Base-by-base conservation (phyloP, 163 green algal species). In the Volvox carteri region DNA sequence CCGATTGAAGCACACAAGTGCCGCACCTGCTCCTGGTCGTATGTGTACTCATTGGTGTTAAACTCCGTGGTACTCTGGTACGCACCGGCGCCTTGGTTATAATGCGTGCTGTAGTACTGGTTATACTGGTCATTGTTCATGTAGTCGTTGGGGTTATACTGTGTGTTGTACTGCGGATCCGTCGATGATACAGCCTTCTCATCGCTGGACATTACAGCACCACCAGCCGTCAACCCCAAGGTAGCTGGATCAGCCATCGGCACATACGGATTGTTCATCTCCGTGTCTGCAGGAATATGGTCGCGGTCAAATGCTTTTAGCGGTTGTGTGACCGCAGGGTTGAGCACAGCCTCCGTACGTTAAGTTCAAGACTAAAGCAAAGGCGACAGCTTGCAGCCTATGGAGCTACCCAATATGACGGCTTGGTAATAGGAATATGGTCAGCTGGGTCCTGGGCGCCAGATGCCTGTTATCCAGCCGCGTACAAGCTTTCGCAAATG, bases 241-340 rank as follows among this genome's bases (percentile, higher is more conserved):
- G 72, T 52, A 0, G 84, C 70, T 2, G 54, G n/a, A 41, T 84
- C 83, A 3, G 67, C 84, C 84, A 89, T 89, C 4, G 84, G 84
- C 54, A 84, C 84, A 44, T 89, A 89, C 18, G 84, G 84, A 58
- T 89, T 89, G 28, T 41, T 76, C 84, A 89, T 89, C 39, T 89
- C 84, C 0, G 52, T 76, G 84, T 76, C 84, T 89, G 39, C 70
- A 56, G 39, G 19, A 65, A 65, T 19, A 65, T n/a, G n/a, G n/a
- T n/a, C n/a, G n/a, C n/a, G n/a, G n/a, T n/a, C n/a, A n/a, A n/a
- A n/a, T n/a, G n/a, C n/a, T n/a, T n/a, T n/a, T n/a, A n/a, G n/a
- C n/a, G n/a, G n/a, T n/a, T n/a, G n/a, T n/a, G n/a, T n/a, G n/a
- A n/a, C n/a, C n/a, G n/a, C n/a, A n/a, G n/a, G n/a, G n/a, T n/a